These are phyloP conservation scores for Auricularia auricula-judae DNA, from an alignment of 768 basidiomycete genomes.

Conservation along the genomic window DNA sequence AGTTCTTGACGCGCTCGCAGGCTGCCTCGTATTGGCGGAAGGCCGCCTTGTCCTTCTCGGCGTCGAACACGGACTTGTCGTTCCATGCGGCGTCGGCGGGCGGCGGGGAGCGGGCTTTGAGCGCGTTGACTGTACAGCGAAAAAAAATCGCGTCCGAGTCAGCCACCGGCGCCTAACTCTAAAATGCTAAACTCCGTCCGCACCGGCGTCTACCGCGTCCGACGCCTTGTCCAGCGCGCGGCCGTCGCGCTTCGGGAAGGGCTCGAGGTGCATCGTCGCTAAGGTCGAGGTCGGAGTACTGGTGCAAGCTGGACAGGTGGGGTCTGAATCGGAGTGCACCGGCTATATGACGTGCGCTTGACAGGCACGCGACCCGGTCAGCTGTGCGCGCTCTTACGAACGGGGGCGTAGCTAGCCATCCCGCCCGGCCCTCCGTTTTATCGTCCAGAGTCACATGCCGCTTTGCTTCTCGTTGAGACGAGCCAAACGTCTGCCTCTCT, in stretches of 20 bases:
- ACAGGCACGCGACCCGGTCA: too few relatives aligned
- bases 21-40: constrained; percentile 69
- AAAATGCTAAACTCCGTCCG: constrained; percentile 8
- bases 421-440: too few relatives aligned
- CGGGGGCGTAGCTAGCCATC: too few relatives aligned
- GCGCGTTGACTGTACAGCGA: constrained; percentile 44
- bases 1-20: constrained; percentile 59
- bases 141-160: not conserved
- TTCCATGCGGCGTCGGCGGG: constrained; percentile 31
- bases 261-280: not conserved
- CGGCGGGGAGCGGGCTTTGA: constrained; percentile 35
- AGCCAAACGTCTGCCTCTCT: too few relatives aligned
- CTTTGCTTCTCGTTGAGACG: too few relatives aligned
- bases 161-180: constrained; percentile 1
- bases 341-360: too few relatives aligned
- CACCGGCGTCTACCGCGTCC: constrained; percentile 40
- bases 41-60: constrained; percentile 48
- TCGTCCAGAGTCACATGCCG: too few relatives aligned
- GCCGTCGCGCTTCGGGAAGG: constrained; percentile 13
- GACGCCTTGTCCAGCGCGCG: constrained; percentile 30
- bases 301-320: too few relatives aligned
- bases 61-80: constrained; percentile 45
- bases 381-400: too few relatives aligned
- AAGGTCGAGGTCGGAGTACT: too few relatives aligned
- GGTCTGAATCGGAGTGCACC: too few relatives aligned